Conservation (phyloP, 345 rosid genomes). For the Nasturtium officinale region DNA sequence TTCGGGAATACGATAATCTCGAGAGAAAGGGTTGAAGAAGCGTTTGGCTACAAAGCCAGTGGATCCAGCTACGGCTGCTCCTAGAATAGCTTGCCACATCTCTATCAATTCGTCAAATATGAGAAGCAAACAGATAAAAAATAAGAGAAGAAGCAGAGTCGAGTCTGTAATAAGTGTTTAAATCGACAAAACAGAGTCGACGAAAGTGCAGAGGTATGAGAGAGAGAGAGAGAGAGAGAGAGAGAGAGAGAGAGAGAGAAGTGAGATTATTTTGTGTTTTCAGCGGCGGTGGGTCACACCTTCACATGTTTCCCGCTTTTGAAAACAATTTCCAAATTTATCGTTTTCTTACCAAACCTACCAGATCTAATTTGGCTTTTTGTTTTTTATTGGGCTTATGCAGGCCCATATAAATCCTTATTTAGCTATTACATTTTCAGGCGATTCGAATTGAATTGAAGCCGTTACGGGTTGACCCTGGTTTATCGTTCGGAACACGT, state of each 20-base stretch:
- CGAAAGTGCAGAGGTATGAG: slow-evolving; percentile 30
- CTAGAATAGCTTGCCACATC: slow-evolving; percentile 83
- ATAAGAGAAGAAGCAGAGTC: slow-evolving; percentile 10
- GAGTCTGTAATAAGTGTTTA: slow-evolving; percentile 26
- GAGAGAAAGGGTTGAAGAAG: slow-evolving; percentile 46
- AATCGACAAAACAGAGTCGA: slow-evolving; percentile 28
- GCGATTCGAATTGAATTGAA: background rate
- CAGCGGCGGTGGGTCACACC: slow-evolving; percentile 40
- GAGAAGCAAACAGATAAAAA: slow-evolving; percentile 17
- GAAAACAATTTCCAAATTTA: slow-evolving; percentile 34
- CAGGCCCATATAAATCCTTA: background rate
- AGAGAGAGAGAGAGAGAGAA: slow-evolving; percentile 17
- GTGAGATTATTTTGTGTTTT: slow-evolving; percentile 9
- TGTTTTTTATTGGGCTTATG: background rate
- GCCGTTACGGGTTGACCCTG: background rate
- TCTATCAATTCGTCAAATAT: background rate
- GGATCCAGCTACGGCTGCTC: slow-evolving; percentile 80
- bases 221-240: background rate
- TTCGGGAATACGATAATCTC: slow-evolving; percentile 2
- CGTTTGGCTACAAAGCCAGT: slow-evolving; percentile 65
- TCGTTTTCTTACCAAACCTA: slow-evolving; percentile 33
- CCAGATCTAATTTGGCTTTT: background rate
- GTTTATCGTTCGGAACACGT: background rate
- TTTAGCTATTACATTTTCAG: background rate
- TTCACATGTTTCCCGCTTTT: slow-evolving; percentile 68